These are phyloP conservation scores for Bassia scoparia DNA, from an alignment of 148 eudicot genomes.

Conservation along the genomic window DNA sequence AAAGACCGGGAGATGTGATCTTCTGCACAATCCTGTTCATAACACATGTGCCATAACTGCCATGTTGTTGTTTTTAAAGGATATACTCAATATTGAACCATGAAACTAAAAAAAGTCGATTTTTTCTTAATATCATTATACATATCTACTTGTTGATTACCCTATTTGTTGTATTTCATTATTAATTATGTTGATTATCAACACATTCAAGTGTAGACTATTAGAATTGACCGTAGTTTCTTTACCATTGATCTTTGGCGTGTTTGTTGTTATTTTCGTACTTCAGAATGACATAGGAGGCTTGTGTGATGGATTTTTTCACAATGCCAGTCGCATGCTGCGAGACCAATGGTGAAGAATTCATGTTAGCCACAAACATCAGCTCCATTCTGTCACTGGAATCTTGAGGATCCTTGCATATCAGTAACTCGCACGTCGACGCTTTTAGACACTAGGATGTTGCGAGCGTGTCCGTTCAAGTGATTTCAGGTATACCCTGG, in stretches of 20 bases:
- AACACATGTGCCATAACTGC: no score
- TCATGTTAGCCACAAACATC: slow-evolving; percentile 58
- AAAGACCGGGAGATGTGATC: no score
- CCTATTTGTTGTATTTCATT: no score
- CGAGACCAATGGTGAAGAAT: slow-evolving; percentile 47
- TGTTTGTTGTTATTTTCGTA: not conserved
- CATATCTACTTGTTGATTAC: no score
- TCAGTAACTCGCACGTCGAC: slow-evolving; percentile 25
- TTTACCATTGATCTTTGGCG: not conserved
- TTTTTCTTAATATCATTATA: no score
- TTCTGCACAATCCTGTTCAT: no score
- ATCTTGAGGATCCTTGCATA: slow-evolving; percentile 45
- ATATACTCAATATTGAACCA: no score
- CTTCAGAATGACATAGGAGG: slow-evolving; percentile 38
- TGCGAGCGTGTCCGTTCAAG: slow-evolving; percentile 34
- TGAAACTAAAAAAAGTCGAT: no score
- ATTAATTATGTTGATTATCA: not conserved
- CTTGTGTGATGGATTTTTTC: slow-evolving; percentile 52
- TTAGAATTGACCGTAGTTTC: not conserved
- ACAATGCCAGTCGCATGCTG: slow-evolving; percentile 51
- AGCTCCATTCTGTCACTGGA: slow-evolving; percentile 44
- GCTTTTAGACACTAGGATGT: no score
- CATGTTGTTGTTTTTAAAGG: no score
- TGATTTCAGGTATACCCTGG: slow-evolving; percentile 57
- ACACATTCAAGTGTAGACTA: not conserved